Percentiles rank a stretch among this genome's conserved stretches.
These are phyloP conservation scores for Zopfochytrium polystomum DNA, from an alignment of 371 early-diverging fungal genomes.

Conservation along the genomic window DNA sequence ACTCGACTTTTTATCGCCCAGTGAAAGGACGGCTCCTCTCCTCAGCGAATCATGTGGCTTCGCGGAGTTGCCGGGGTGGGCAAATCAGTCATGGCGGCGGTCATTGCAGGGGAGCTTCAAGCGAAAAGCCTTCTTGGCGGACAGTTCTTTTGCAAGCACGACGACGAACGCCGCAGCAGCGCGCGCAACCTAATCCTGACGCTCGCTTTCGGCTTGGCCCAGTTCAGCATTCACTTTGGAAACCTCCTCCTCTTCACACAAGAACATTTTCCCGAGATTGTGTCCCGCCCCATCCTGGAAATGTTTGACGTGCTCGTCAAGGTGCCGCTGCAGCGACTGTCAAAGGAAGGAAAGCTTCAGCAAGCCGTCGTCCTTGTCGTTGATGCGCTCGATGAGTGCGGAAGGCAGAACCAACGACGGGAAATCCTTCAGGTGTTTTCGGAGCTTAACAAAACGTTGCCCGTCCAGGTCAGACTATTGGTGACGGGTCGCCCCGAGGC, in stretches of 20 bases:
- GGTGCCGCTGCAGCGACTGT: slow-evolving; percentile 2
- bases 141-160: no score
- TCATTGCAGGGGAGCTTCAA: not conserved
- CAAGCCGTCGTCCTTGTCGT: slow-evolving; percentile 21
- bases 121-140: not conserved
- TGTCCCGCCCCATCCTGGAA: slow-evolving; percentile 4
- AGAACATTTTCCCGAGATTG: not conserved
- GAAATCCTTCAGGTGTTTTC: slow-evolving; percentile 24
- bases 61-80: no score
- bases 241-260: slow-evolving; percentile 5
- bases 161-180: slow-evolving; percentile 12
- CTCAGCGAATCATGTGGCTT: slow-evolving; percentile 7
- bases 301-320: slow-evolving; percentile 2
- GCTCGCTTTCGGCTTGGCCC: slow-evolving; percentile 16
- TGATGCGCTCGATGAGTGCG: slow-evolving; percentile 32
- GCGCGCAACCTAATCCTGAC: slow-evolving; percentile 14
- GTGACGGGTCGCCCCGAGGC: slow-evolving; percentile 25
- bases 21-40: no score
- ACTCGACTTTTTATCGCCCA: slow-evolving; percentile 2
- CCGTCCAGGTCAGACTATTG: slow-evolving; percentile 18
- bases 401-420: slow-evolving; percentile 7
- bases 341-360: not conserved
- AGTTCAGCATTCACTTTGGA: slow-evolving; percentile 15
- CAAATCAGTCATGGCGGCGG: slow-evolving; percentile 9
- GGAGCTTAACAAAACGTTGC: slow-evolving; percentile 10